Evolutionary conservation across 306 rosid genomes (phyloP).

Genomic region (Gleditsia sinensis): DNA sequence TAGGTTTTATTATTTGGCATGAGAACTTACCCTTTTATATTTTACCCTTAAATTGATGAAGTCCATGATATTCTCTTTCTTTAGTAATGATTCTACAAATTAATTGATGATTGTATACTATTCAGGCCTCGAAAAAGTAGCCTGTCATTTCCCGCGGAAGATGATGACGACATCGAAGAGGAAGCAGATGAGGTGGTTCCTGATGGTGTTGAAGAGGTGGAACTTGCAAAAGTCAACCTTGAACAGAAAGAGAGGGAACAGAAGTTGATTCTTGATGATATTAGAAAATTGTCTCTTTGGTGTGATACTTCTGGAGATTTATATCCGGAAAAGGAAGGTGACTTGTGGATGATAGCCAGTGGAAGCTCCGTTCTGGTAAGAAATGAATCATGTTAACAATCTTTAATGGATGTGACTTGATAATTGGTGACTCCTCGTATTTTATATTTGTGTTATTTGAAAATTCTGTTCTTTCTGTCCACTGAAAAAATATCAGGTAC

Average conservation of each 20-base stretch:
- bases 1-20: constrained; percentile 23
- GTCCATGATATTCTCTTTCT: constrained; percentile 19
- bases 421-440: constrained; percentile 16
- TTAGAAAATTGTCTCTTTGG: constrained; percentile 69
- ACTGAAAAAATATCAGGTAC: not conserved
- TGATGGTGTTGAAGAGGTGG: constrained; percentile 99
- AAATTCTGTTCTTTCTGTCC: constrained; percentile 7
- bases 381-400: constrained; percentile 36
- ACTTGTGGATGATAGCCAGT: constrained; percentile 83
- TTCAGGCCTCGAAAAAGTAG: constrained; percentile 96
- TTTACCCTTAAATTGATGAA: constrained; percentile 5
- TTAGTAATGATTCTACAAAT: constrained; percentile 30
- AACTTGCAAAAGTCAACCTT: constrained; percentile 87
- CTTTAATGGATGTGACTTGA: constrained; percentile 27
- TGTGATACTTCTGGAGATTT: constrained; percentile 64
- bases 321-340: constrained; percentile 77
- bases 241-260: constrained; percentile 83
- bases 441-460: constrained; percentile 28
- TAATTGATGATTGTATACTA: constrained; percentile 38
- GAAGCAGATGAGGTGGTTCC: constrained; percentile 98
- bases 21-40: constrained; percentile 3
- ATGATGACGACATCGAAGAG: constrained; percentile 94
- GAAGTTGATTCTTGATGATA: constrained; percentile 83
- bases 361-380: constrained; percentile 84
- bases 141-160: constrained; percentile 82